Evolutionary conservation across 148 eudicot genomes (phyloP).

Genomic region (Fagopyrum homotropicum): DNA sequence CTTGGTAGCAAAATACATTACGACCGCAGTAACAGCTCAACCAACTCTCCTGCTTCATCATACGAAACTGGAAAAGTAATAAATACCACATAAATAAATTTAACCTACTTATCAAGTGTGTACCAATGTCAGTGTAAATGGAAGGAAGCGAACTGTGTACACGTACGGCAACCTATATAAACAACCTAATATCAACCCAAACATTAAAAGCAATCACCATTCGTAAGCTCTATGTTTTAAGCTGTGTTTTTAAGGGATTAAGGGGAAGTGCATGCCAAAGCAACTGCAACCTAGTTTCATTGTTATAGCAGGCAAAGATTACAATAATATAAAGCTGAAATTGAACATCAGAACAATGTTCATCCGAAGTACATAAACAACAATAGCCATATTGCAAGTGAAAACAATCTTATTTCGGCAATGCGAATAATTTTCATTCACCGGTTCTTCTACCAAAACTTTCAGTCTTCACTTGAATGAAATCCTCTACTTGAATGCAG

Average conservation of each 20-base stretch:
- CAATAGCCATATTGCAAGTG: background rate
- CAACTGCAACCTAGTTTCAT: background rate
- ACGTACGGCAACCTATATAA: conserved; percentile 1
- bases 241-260: background rate
- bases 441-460: background rate
- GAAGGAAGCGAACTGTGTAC: background rate
- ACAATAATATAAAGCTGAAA: background rate
- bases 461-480: background rate
- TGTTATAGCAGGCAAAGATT: background rate
- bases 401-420: background rate
- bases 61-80: conserved; percentile 2
- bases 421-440: background rate
- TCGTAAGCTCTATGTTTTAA: background rate
- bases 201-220: background rate
- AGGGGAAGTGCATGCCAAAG: background rate
- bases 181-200: background rate
- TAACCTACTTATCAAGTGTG: background rate
- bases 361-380: background rate
- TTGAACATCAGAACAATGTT: background rate
- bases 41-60: conserved; percentile 5
- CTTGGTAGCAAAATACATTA: background rate
- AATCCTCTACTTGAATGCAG: background rate
- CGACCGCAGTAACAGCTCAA: conserved; percentile 3
- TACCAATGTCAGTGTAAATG: background rate
- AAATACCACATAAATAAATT: background rate